Base-by-base conservation (phyloP, 169 alveolate species). In the Babesia bigemina region DNA sequence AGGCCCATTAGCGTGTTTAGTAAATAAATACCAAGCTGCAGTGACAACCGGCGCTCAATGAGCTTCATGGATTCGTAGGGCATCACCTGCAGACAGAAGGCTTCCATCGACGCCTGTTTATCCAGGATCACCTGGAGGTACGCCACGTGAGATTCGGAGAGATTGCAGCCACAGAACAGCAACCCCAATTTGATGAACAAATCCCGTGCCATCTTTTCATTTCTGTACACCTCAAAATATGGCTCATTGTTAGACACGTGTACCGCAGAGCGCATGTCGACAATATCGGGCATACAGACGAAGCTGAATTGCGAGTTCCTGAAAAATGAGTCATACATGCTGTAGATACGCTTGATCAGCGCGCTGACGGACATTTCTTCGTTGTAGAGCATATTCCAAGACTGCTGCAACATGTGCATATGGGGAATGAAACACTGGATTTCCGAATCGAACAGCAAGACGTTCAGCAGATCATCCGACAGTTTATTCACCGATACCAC, bases 381-480 rank as follows among this genome's bases (percentile, higher is more conserved):
- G 63, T 83, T 62, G 67, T 49, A 61, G 49, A 66, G 49, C 17
- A 49, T 44, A 59, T 75, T 55, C 75, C 84, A 83, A n/a, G 74
- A 42, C 36, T 63, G 69, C 24, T 17, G 59, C 56, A 83, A 12
- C 58, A 39, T 47, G 21, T 39, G 47, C 28, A 67, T n/a, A 71
- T 75, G 70, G 17, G 85, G 86, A 14, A 83, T 29, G 63, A 83
- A 83, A 45, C 61, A 61, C 59, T 73, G 85, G 16, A 67, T 62
- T 21, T 53, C 67, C 24, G 79, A 21, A 48, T 83, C 86, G 47
- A 12, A 75, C 55, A 83, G 47, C 36, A 83, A 33, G 21, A 60
- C 45, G 56, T 69, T 67, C n/a, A 73, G 42, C 6, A 83, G 29
- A 10, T 83, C 86, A 45, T 83, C 90, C 22, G 69, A 21, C n/a